Base-by-base conservation (phyloP, 2,329 filamentous ascomycete species). In the Penicillium sp. region DNA sequence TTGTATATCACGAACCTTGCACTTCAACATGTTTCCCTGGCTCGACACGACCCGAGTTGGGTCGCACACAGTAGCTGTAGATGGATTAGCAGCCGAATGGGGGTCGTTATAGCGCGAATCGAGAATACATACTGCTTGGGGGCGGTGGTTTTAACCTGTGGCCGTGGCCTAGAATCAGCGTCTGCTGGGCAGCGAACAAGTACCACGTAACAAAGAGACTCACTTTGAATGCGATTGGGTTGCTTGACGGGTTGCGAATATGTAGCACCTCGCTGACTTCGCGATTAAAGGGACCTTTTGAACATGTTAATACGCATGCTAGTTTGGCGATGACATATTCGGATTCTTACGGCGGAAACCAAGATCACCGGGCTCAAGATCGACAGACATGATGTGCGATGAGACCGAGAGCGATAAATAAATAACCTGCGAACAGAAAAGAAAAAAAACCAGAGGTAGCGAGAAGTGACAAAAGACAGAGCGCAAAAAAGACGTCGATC, bases 41-140 rank as follows among this genome's bases (percentile, higher is more conserved):
- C 72, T 96, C 92, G 73, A 99, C 94, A 72, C 92, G 89, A 67
- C 94, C 94, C 52, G 92, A 96, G 80, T 99, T 97, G 57, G 94
- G 93, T 68, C 94, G 87, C 58, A 97, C 93, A 74, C 94, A 97
- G 79, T 99, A 99, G 81, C 93, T 97, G 68, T 62, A 49, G 52
- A 68, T 67, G 61, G 65, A 64, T 62, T 57, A 62, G 59, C 33
- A 47, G 26, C 43, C 47, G 20, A 26, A 43, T 33, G 49, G 40
- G 49, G 28, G 33, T 49, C 14, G 26, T 30, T 9, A 51, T 55
- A 42, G 30, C 12, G 9, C 30, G 30, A 58, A 55, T 61, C 56
- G 59, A 67, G 56, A 54, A 51, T 60, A 75, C 88, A 70, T 89
- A 99, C 93, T 97, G 94, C 79, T 97, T 97, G 33, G 94, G 94